Evolutionary conservation across 768 basidiomycete genomes (phyloP).

Genomic region (Russula brevipes): DNA sequence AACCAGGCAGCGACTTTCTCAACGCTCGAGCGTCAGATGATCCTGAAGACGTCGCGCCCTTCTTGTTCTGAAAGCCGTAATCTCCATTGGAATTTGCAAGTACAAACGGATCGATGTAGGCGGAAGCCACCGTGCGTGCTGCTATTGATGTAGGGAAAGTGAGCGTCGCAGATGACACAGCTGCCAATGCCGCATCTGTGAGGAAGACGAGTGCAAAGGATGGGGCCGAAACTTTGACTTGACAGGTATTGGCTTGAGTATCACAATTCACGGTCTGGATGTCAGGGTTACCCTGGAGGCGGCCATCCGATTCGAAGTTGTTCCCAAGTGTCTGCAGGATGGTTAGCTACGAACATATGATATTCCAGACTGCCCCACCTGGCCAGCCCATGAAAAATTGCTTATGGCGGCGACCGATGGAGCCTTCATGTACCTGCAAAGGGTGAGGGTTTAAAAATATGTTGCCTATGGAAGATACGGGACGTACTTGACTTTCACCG

Average conservation of each 20-base stretch:
- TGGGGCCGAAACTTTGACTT: conserved; percentile 61
- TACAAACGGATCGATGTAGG: conserved; percentile 47
- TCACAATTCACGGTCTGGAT: conserved; percentile 61
- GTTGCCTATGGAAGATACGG: not conserved
- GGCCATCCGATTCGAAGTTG: conserved; percentile 61
- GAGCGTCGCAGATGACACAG: conserved; percentile 41
- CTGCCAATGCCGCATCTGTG: conserved; percentile 37
- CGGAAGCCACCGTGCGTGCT: conserved; percentile 53
- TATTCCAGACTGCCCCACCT: conserved; percentile 38
- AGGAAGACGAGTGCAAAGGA: conserved; percentile 75
- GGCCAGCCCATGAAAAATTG: conserved; percentile 75
- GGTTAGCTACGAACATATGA: not conserved
- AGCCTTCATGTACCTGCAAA: conserved; percentile 50
- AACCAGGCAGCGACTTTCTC: not conserved
- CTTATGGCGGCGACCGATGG: conserved; percentile 51
- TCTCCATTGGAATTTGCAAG: conserved; percentile 65
- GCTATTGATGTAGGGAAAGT: conserved; percentile 45
- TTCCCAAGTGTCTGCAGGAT: conserved; percentile 51
- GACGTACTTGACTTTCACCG: conserved; percentile 51
- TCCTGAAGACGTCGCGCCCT: conserved; percentile 35
- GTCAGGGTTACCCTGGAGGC: conserved; percentile 48
- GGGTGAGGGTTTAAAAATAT: not conserved
- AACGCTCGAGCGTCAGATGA: conserved; percentile 3
- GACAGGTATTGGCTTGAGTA: conserved; percentile 46
- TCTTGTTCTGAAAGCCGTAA: conserved; percentile 31